phyloP scores from a whole-genome alignment of 1,284 basidiomycete species.

The Irpex rosettiformis region DNA sequence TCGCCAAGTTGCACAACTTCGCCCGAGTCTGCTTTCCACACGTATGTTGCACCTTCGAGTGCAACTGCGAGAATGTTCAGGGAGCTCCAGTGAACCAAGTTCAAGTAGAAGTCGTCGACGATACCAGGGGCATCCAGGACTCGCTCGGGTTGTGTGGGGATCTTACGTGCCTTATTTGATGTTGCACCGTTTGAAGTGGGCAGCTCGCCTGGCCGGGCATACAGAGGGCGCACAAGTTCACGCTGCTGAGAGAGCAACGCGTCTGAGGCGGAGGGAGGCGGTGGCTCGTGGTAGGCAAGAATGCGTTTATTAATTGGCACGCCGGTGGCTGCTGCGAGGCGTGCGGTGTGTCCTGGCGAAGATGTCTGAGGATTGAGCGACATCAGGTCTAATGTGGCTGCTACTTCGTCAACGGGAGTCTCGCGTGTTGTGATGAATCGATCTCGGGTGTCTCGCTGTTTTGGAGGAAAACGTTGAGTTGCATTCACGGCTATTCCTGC shows the following conservation, averaged over 20 bases:
- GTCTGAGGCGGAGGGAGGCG: conserved; percentile 66
- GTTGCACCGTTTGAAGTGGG: conserved; percentile 57
- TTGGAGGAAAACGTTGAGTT: conserved; percentile 4
- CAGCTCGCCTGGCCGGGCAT: conserved; percentile 60
- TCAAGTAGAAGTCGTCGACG: conserved; percentile 97
- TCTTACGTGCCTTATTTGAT: conserved; percentile 70
- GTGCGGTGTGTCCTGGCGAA: conserved; percentile 73
- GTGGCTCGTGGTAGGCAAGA: conserved; percentile 74
- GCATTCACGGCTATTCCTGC: background rate
- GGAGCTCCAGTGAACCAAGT: conserved; percentile 87
- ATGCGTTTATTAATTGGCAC: conserved; percentile 72
- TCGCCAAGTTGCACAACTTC: conserved; percentile 77
- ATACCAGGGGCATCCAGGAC: conserved; percentile 95
- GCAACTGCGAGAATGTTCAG: conserved; percentile 89
- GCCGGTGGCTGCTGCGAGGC: conserved; percentile 70
- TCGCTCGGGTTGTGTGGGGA: conserved; percentile 82
- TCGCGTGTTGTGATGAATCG: conserved; percentile 73
- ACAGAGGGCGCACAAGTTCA: conserved; percentile 69
- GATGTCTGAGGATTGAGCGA: conserved; percentile 56
- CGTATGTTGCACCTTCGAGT: conserved; percentile 78
- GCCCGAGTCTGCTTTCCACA: conserved; percentile 94
- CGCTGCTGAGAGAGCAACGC: conserved; percentile 68
- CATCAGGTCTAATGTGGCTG: conserved; percentile 62
- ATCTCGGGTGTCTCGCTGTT: conserved; percentile 51
- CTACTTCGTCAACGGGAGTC: conserved; percentile 44